These are phyloP conservation scores for Yamadazyma dushanensis DNA, from an alignment of 1,139 yeast genomes.

Conservation along the genomic window DNA sequence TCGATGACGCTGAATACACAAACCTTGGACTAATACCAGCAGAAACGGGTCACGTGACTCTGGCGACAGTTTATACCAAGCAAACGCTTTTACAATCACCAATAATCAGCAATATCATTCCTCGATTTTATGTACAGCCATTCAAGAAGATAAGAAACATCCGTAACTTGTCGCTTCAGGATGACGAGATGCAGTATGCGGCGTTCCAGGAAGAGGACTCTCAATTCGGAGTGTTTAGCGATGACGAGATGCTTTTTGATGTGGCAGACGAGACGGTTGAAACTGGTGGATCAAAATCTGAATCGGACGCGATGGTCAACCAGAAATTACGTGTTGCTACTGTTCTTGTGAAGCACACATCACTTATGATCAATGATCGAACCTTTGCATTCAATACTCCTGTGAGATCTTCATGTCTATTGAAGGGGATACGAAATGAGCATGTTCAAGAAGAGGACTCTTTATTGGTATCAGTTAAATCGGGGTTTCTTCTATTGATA, in stretches of 20 bases:
- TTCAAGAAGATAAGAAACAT: constrained; percentile 37
- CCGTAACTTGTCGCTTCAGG: constrained; percentile 34
- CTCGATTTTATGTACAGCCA: constrained; percentile 32
- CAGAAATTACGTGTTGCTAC: neutral
- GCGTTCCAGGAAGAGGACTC: constrained; percentile 42
- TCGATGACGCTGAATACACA: constrained; percentile 1
- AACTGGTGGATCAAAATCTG: neutral
- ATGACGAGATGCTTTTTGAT: constrained; percentile 25
- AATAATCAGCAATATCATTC: constrained; percentile 30
- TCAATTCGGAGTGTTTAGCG: constrained; percentile 39
- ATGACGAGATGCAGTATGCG: constrained; percentile 39
- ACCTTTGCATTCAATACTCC: constrained; percentile 35
- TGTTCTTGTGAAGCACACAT: constrained; percentile 29
- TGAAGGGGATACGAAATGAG: constrained; percentile 26
- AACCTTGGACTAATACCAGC: constrained; percentile 2
- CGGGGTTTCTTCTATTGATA: constrained; percentile 43
- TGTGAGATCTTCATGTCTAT: constrained; percentile 37
- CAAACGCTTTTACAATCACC: constrained; percentile 43
- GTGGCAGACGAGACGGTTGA: constrained; percentile 4
- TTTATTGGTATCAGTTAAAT: constrained; percentile 38
- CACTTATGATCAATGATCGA: constrained; percentile 34
- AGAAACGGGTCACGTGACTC: neutral
- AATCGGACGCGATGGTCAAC: neutral
- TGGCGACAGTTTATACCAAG: constrained; percentile 20
- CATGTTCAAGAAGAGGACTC: constrained; percentile 37